phyloP scores from a whole-genome alignment of 805 yeast species.

The Sugiyamaella floridensis region DNA sequence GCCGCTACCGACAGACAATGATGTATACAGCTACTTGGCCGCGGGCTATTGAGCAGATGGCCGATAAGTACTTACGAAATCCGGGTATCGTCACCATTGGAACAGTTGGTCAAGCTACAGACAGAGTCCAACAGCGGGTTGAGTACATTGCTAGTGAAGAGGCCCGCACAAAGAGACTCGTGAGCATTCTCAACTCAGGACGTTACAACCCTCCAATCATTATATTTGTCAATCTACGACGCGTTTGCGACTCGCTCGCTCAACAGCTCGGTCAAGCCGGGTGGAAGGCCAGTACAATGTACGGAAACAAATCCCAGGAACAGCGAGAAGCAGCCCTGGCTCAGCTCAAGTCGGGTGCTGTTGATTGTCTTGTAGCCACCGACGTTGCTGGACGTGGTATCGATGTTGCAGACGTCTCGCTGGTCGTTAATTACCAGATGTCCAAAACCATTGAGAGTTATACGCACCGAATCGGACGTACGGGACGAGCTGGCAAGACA shows the following conservation, averaged over 20 bases:
- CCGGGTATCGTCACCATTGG: constrained; percentile 69
- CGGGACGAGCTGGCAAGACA: constrained; percentile 85
- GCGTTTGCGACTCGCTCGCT: constrained; percentile 61
- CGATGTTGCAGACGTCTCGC: constrained; percentile 78
- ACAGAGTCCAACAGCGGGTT: constrained; percentile 63
- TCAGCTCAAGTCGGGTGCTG: constrained; percentile 47
- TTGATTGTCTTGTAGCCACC: constrained; percentile 74
- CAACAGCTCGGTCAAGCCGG: constrained; percentile 42
- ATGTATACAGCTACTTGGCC: constrained; percentile 97
- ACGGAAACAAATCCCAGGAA: constrained; percentile 82
- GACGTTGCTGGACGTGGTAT: constrained; percentile 96
- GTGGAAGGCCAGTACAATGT: constrained; percentile 55
- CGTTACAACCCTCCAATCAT: constrained; percentile 54
- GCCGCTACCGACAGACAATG: constrained; percentile 50
- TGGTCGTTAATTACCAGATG: constrained; percentile 86
- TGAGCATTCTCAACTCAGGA: constrained; percentile 32
- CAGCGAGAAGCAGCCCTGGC: constrained; percentile 74
- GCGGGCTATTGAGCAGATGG: constrained; percentile 57
- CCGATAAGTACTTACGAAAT: constrained; percentile 50
- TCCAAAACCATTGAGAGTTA: constrained; percentile 70
- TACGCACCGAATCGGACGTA: constrained; percentile 90
- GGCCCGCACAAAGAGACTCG: constrained; percentile 39
- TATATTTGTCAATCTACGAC: constrained; percentile 72
- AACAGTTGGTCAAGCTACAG: constrained; percentile 55
- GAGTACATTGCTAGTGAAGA: constrained; percentile 44